Percentiles rank a stretch among this genome's conserved stretches.
These are phyloP conservation scores for Oxytropis ochrocephala DNA, from an alignment of 306 rosid species.

Conservation along the genomic window DNA sequence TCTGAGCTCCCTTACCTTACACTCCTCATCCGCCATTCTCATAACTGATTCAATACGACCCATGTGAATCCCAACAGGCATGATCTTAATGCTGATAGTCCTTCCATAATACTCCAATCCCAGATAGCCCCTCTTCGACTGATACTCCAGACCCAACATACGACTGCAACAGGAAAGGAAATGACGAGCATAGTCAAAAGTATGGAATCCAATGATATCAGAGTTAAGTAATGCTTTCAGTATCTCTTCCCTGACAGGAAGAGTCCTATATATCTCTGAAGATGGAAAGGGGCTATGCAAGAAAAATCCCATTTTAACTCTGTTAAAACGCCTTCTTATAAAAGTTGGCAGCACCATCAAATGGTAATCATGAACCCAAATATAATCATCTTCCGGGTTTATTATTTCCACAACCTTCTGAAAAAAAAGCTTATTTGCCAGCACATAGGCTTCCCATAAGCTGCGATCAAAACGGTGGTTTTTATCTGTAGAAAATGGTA, in stretches of 20 bases:
- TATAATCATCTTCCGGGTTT: conserved; percentile 74
- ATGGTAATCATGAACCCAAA: conserved; percentile 89
- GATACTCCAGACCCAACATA: conserved; percentile 78
- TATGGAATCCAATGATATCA: conserved; percentile 80
- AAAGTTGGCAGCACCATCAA: conserved; percentile 79
- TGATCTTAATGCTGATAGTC: conserved; percentile 76
- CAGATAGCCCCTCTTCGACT: conserved; percentile 77
- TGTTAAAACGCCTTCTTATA: conserved; percentile 67
- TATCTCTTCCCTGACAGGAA: conserved; percentile 81
- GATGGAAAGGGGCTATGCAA: conserved; percentile 88
- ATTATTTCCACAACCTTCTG: conserved; percentile 69
- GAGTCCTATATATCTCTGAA: conserved; percentile 76
- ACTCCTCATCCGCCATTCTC: conserved; percentile 55
- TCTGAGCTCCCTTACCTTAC: conserved; percentile 43
- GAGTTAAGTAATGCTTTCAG: conserved; percentile 73
- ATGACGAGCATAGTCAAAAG: conserved; percentile 85
- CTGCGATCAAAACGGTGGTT: conserved; percentile 58
- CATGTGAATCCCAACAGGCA: conserved; percentile 87
- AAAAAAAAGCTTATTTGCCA: conserved; percentile 63
- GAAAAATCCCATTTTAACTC: conserved; percentile 76
- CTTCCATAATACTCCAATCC: conserved; percentile 84
- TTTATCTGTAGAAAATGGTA: conserved; percentile 61
- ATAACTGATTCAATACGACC: conserved; percentile 67
- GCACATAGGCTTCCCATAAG: conserved; percentile 73
- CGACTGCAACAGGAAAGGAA: conserved; percentile 86